A percentile compares a stretch with the other conserved stretches of the same genome.
Evolutionary conservation across 2,329 filamentous ascomycete genomes (phyloP).

Genomic region (Furcasterigmium sp.): DNA sequence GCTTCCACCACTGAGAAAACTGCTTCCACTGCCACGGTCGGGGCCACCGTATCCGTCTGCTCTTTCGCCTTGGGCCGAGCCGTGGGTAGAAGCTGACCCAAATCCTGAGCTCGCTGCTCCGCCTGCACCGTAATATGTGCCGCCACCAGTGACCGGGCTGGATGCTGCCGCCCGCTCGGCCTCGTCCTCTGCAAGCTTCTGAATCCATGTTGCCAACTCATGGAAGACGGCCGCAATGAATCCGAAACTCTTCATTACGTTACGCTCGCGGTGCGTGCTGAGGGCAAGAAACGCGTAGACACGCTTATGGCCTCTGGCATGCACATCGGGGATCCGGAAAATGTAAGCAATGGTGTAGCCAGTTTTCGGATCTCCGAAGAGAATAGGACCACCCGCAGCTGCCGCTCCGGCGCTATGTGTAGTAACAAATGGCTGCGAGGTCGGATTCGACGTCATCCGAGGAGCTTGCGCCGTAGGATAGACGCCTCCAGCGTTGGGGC

Average conservation of each 20-base stretch:
- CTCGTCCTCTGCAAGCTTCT: conserved; percentile 57
- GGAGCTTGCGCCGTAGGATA: conserved; percentile 24
- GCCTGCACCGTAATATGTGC: conserved; percentile 33
- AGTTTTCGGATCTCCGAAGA: conserved; percentile 60
- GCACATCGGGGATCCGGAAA: conserved; percentile 63
- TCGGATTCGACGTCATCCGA: conserved; percentile 8
- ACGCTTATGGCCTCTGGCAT: conserved; percentile 63
- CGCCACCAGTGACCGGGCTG: conserved; percentile 31
- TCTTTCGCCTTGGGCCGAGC: conserved; percentile 2
- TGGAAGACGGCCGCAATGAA: conserved; percentile 57
- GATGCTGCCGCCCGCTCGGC: conserved; percentile 49
- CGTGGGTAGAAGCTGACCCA: conserved; percentile 1
- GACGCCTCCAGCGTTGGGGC: conserved; percentile 30
- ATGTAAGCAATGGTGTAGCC: conserved; percentile 68
- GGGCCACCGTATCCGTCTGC: conserved; percentile 8
- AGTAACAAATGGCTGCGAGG: conserved; percentile 46
- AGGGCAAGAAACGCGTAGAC: conserved; percentile 64
- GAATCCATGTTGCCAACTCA: conserved; percentile 62
- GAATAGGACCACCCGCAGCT: conserved; percentile 59
- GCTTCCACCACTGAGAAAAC: conserved; percentile 51
- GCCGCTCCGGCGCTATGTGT: conserved; percentile 48
- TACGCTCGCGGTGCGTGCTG: conserved; percentile 58
- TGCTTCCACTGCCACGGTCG: conserved; percentile 39
- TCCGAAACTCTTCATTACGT: conserved; percentile 61
- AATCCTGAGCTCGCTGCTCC: conserved; percentile 15